Base-by-base conservation (phyloP, 2,329 filamentous ascomycete genomes). In the Lachnellula cervina region DNA sequence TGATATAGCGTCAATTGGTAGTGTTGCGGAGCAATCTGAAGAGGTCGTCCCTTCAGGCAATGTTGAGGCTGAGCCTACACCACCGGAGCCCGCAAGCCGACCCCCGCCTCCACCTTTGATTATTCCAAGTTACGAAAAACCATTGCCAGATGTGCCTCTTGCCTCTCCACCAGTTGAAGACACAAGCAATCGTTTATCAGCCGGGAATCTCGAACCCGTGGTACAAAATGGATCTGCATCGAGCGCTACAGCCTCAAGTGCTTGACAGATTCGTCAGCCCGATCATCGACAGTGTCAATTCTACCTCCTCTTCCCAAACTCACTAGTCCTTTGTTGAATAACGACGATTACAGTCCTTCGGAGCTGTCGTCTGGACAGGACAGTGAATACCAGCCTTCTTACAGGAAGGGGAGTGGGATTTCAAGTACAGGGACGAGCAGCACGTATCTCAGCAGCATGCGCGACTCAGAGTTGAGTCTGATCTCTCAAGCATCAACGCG, bases 401-500 rank as follows among this genome's bases (percentile, higher is more conserved):
- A 80, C 56, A 78, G 82, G 32, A 82, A 82, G 45, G 87, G 89
- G 59, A 90, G 86, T 60, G 86, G 87, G 40, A 82, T 86, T 7
- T 90, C 87, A 2, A 92, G 87, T 68, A 84, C 85, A 19, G 90
- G 87, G 53, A 93, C 89, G 58, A 87, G 82, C 65, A 89, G 86
- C 69, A 92, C 89, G 3, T 92, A 88, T 64, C 77, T 87, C 51
- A 91, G 87, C 74, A 82, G 78, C 64, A 73, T 79, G 54, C 85
- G 88, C 34, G 88, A 90, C 64, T 96, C 91, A 0, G 89, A 92
- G 66, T 82, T 83, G 48, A 96, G 90, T 70, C 78, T 89, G 32
- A 70, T 90, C 2, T 97, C 93, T 1, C 86, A 88, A 67, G 86
- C 84, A 0, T 96, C 92, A 1, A 97, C 92, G 2, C 79, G 92